A percentile compares a stretch with the other conserved stretches of the same genome.
phyloP scores from a whole-genome alignment of 306 rosid species.

The Quercus engelmannii region DNA sequence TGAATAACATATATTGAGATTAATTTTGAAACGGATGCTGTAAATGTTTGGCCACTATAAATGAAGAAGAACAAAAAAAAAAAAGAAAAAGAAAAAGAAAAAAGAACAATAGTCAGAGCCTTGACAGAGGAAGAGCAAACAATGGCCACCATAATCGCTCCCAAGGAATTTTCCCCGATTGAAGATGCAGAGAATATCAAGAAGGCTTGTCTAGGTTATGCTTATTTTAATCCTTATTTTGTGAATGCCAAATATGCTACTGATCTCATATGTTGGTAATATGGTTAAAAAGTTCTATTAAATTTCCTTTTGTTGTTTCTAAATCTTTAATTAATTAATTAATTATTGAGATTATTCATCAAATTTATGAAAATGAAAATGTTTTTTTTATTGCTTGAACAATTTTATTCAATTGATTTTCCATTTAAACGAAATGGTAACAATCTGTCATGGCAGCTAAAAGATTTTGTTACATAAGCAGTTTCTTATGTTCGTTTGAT shows the following conservation, averaged over 20 bases:
- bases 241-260: not conserved
- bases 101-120: too few species aligned
- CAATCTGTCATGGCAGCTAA: too few species aligned
- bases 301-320: not conserved
- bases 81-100: too few species aligned
- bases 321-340: not conserved
- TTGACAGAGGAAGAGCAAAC: not conserved
- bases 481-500: too few species aligned
- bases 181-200: conserved; percentile 51
- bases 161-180: conserved; percentile 33
- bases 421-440: too few species aligned
- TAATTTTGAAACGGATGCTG: not conserved
- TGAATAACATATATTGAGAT: too few species aligned
- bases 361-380: too few species aligned
- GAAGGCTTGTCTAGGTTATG: conserved; percentile 49
- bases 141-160: conserved; percentile 39
- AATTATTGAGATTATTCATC: too few species aligned
- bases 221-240: not conserved
- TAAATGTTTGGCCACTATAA: not conserved
- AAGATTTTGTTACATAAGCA: too few species aligned
- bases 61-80: not conserved
- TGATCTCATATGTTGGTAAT: not conserved
- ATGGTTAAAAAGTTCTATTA: not conserved
- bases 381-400: too few species aligned
- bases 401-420: too few species aligned